Evolutionary conservation across 2,329 filamentous ascomycete genomes (phyloP).

Genomic region (Monascus ruber): DNA sequence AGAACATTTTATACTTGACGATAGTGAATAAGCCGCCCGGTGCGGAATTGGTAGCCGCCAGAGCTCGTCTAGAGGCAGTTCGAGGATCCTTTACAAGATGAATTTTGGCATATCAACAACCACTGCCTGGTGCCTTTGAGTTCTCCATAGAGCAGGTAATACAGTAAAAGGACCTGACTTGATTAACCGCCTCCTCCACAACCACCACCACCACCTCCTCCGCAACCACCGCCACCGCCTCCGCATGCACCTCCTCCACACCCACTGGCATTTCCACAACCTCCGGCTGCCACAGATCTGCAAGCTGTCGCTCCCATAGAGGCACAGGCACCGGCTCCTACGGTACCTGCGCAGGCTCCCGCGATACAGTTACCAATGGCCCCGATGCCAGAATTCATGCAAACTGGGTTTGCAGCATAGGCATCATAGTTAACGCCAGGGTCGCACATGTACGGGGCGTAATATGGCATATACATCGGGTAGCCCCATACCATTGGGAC

Average conservation of each 20-base stretch:
- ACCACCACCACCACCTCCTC: conserved; percentile 35
- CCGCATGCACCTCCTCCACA: conserved; percentile 27
- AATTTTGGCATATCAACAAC: too few relatives aligned
- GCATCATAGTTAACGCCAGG: conserved; percentile 29
- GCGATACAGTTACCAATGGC: conserved; percentile 37
- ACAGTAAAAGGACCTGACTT: conserved; percentile 20
- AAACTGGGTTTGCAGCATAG: conserved; percentile 36
- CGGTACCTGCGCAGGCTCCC: conserved; percentile 33
- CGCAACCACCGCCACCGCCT: conserved; percentile 25
- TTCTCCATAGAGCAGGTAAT: too few relatives aligned
- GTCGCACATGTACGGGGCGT: conserved; percentile 38
- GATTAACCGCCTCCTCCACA: conserved; percentile 29
- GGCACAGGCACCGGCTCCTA: conserved; percentile 33
- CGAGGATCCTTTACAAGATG: too few relatives aligned
- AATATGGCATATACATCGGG: conserved; percentile 34
- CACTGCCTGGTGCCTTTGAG: too few relatives aligned
- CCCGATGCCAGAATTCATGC: conserved; percentile 30
- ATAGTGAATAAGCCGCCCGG: too few relatives aligned
- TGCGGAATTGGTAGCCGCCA: too few relatives aligned
- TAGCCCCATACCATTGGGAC: conserved; percentile 35
- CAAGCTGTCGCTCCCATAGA: conserved; percentile 26
- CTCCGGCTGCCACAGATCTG: conserved; percentile 19
- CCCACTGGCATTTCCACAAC: conserved; percentile 23
- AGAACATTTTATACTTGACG: too few relatives aligned
- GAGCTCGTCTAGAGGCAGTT: too few relatives aligned